These are phyloP conservation scores for Amauroascus niger DNA, from an alignment of 2,329 filamentous ascomycete genomes.

Conservation along the genomic window DNA sequence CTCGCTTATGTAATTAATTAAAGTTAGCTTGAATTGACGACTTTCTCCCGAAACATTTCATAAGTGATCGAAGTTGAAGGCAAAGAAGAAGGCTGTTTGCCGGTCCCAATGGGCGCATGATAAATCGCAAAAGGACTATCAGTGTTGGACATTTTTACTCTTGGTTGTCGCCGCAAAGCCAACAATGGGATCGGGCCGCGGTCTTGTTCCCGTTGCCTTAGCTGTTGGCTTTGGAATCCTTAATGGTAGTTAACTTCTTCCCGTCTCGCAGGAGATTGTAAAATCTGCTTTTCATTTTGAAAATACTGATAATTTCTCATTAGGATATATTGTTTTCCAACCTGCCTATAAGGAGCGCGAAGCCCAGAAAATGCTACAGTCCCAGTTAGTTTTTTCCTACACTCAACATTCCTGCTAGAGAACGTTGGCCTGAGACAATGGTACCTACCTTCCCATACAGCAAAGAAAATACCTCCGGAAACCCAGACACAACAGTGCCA, in stretches of 20 bases:
- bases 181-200: constrained; percentile 28
- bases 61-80: too few species aligned
- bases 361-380: constrained; percentile 21
- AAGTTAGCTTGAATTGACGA: too few species aligned
- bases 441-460: neutral
- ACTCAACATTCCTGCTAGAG: neutral
- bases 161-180: neutral
- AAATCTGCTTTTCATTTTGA: neutral
- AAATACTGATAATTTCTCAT: constrained; percentile 4
- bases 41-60: too few species aligned
- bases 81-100: too few species aligned
- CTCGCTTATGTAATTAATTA: too few species aligned
- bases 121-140: neutral
- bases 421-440: neutral
- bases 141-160: neutral
- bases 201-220: constrained; percentile 30
- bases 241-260: constrained; percentile 26
- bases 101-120: neutral
- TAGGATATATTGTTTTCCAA: constrained; percentile 39
- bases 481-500: neutral
- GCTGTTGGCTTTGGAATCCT: constrained; percentile 35
- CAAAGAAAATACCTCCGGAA: neutral
- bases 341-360: constrained; percentile 33
- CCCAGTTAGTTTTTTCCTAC: constrained; percentile 5
- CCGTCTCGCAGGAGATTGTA: neutral